Evolutionary conservation across 805 yeast species (phyloP), one percentile per base, ranked within the genome.

Genomic region (Zygotorulaspora chibaensis): DNA sequence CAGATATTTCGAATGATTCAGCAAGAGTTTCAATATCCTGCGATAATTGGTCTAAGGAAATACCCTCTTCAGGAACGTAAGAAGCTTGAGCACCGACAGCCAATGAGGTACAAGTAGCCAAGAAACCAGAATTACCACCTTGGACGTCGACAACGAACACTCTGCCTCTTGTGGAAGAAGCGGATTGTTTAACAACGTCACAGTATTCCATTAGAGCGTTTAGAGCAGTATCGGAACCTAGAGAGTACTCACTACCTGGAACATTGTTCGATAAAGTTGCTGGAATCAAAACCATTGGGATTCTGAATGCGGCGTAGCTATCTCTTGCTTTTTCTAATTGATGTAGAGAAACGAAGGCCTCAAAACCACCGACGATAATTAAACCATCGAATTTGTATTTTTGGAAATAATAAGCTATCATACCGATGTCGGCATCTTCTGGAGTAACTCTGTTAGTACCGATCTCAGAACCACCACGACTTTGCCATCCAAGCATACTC

Each of bases 81-180:
- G 87, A 77, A 3, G 84, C 86, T 48, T 78, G 77, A 2, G 90
- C 83, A 54, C 91, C 91, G 27, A 83, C 76, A 37, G 83, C 80
- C 48, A 86, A 67, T 27, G 83, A 84, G 11, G 83, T 78, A 55
- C 73, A 76, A 2, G 87, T 75, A 16, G 93, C 89, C 55, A 85
- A 77, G 62, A 75, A 85, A 41, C 95, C 95, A 20, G 87, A 81
- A 66, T 85, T 80, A 44, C 95, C 95, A 58, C 95, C 95, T 70
- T 85, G 95, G 26, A 82, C 84, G 60, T 85, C 95, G 50, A 85
- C 86, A 29, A 85, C 87, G 59, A 85, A 85, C 12, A 82, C 84
- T 65, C 93, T 74, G 58, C 84, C 78, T 73, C 91, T 75, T 1
- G 89, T 77, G 13, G 90, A 83, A 12, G 87, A 76, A 9, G 95